Conservation (phyloP, 306 rosid species). For the Alnus rubra region DNA sequence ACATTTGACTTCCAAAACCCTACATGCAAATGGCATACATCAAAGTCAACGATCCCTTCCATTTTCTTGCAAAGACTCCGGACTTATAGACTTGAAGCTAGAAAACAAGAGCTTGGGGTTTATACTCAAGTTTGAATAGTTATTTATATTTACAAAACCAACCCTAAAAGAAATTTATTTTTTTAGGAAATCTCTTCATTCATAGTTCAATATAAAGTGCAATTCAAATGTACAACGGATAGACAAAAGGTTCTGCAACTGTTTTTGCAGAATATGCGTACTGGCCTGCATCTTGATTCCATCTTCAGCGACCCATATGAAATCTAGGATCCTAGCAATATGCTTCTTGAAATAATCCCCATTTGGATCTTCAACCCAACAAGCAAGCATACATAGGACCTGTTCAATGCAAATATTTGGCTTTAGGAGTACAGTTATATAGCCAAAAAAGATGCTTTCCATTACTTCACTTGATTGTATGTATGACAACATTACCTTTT, state of each 20-base stretch:
- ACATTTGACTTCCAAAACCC: no score
- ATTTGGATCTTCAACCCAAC: slow-evolving; percentile 80
- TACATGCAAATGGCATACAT: no score
- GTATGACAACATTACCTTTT: slow-evolving; percentile 42
- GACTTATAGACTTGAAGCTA: not conserved
- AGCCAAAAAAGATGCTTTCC: not conserved
- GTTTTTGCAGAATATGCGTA: not conserved
- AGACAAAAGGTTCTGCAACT: not conserved
- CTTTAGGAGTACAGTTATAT: not conserved
- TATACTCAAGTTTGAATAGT: not conserved
- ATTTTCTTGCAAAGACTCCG: not conserved
- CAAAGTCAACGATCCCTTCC: not conserved
- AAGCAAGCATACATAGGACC: slow-evolving; percentile 71
- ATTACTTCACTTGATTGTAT: not conserved
- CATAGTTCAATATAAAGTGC: not conserved
- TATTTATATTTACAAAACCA: not conserved
- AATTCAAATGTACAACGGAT: not conserved
- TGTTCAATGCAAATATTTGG: slow-evolving; percentile 8
- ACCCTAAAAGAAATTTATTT: not conserved
- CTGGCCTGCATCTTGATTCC: slow-evolving; percentile 72
- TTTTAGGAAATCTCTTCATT: not conserved
- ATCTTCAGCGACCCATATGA: slow-evolving; percentile 74
- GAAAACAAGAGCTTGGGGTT: not conserved
- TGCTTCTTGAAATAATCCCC: slow-evolving; percentile 70
- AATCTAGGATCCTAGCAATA: slow-evolving; percentile 70